Percentiles rank a stretch among this genome's conserved stretches.
Evolutionary conservation across 1,284 basidiomycete genomes (phyloP).

Genomic region (Schizopora paradoxa): DNA sequence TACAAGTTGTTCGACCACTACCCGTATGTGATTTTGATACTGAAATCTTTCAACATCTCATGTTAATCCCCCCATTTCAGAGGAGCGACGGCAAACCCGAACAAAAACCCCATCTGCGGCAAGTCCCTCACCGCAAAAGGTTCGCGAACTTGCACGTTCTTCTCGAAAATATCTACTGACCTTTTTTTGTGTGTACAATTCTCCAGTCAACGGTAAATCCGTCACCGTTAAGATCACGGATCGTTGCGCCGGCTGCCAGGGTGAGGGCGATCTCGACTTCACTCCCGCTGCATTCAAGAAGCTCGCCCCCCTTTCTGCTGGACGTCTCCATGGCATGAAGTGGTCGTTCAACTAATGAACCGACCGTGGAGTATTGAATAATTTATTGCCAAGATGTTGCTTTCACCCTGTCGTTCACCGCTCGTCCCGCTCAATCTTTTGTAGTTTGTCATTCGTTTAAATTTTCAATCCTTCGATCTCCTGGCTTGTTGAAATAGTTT

Average conservation of each 20-base stretch:
- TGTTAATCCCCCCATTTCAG: constrained; percentile 2
- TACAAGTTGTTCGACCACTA: constrained; percentile 34
- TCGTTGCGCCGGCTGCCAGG: constrained; percentile 39
- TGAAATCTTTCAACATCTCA: neutral
- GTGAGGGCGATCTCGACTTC: constrained; percentile 36
- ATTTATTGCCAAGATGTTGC: too few relatives aligned
- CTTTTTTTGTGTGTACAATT: constrained; percentile 7
- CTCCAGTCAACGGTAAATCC: constrained; percentile 30
- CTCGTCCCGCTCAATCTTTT: too few relatives aligned
- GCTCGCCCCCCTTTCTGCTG: neutral
- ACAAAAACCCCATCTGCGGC: constrained; percentile 43
- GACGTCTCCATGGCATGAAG: neutral
- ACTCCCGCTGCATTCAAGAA: constrained; percentile 27
- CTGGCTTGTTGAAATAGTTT: too few relatives aligned
- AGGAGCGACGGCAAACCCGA: constrained; percentile 36
- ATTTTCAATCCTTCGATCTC: too few relatives aligned
- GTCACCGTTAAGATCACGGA: constrained; percentile 37
- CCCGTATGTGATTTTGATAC: constrained; percentile 27
- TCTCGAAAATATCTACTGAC: neutral
- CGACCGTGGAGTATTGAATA: too few relatives aligned
- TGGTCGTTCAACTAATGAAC: too few relatives aligned
- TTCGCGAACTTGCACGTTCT: too few relatives aligned
- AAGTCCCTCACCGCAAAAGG: constrained; percentile 33
- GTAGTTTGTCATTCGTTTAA: too few relatives aligned
- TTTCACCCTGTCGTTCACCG: too few relatives aligned